phyloP scores from a whole-genome alignment of 2,329 filamentous ascomycete species.

The Diaporthe destruens region DNA sequence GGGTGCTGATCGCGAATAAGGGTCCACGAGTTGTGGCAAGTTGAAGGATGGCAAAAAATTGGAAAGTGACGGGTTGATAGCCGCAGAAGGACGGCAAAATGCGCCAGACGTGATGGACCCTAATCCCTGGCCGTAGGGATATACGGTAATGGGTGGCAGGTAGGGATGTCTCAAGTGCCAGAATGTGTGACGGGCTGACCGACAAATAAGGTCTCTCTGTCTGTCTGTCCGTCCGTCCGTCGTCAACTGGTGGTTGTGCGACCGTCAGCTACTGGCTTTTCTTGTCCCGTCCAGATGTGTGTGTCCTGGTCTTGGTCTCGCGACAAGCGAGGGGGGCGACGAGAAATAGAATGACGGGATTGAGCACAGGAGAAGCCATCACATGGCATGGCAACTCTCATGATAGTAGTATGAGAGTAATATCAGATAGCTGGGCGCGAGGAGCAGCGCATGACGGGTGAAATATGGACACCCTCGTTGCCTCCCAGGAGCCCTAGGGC shows the following conservation, averaged over 20 bases:
- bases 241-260: background rate
- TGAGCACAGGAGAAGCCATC: background rate
- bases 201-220: conserved; percentile 1
- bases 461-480: conserved; percentile 26
- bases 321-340: background rate
- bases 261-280: background rate
- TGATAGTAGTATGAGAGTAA: too few relatives aligned
- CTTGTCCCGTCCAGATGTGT: background rate
- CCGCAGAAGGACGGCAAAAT: conserved; percentile 17
- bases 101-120: conserved; percentile 15
- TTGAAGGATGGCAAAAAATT: conserved; percentile 13
- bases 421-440: background rate
- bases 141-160: conserved; percentile 20
- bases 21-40: background rate
- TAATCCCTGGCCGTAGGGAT: conserved; percentile 35
- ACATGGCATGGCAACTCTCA: background rate
- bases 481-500: conserved; percentile 9
- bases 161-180: conserved; percentile 15
- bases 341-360: background rate
- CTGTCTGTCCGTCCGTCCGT: too few relatives aligned
- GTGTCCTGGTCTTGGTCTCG: background rate
- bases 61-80: conserved; percentile 28
- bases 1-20: background rate
- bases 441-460: conserved; percentile 16
- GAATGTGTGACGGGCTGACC: conserved; percentile 14